A percentile compares a stretch with the other conserved stretches of the same genome.
phyloP scores from a whole-genome alignment of 108 stramenopile genomes.

The Cylindrotheca fusiformis region DNA sequence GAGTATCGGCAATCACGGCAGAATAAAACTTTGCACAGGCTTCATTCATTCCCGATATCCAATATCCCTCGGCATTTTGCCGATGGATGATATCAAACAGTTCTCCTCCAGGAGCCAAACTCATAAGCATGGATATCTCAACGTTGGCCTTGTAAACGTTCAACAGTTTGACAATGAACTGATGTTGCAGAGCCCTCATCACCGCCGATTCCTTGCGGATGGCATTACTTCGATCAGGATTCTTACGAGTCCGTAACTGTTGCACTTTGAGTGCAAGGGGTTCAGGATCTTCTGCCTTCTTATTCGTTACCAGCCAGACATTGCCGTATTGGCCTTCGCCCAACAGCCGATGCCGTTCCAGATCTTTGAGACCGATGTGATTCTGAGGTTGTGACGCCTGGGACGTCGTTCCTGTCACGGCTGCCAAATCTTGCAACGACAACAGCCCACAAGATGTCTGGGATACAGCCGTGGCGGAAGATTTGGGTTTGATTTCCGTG shows the following conservation, averaged over 20 bases:
- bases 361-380: constrained; percentile 43
- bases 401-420: constrained; percentile 5
- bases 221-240: constrained; percentile 76
- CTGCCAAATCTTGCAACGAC: constrained; percentile 37
- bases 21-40: constrained; percentile 61
- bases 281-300: constrained; percentile 7
- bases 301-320: constrained; percentile 50
- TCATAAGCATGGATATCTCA: constrained; percentile 52
- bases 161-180: constrained; percentile 89
- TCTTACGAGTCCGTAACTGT: constrained; percentile 81
- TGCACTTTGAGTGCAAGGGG: constrained; percentile 90
- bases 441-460: constrained; percentile 62
- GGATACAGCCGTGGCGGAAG: constrained; percentile 43
- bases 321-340: constrained; percentile 85
- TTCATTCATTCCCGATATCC: constrained; percentile 37
- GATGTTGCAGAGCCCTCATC: constrained; percentile 87
- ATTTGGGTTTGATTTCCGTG: constrained; percentile 30
- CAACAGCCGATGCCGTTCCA: constrained; percentile 60
- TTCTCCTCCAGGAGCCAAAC: constrained; percentile 77
- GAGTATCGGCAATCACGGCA: constrained; percentile 60
- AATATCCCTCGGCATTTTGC: constrained; percentile 25
- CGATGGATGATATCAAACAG: constrained; percentile 67
- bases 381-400: constrained; percentile 5
- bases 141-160: constrained; percentile 72
- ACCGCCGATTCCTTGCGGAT: constrained; percentile 79